phyloP scores from a whole-genome alignment of 352 stramenopile genomes.

The Phytophthora syringae region DNA sequence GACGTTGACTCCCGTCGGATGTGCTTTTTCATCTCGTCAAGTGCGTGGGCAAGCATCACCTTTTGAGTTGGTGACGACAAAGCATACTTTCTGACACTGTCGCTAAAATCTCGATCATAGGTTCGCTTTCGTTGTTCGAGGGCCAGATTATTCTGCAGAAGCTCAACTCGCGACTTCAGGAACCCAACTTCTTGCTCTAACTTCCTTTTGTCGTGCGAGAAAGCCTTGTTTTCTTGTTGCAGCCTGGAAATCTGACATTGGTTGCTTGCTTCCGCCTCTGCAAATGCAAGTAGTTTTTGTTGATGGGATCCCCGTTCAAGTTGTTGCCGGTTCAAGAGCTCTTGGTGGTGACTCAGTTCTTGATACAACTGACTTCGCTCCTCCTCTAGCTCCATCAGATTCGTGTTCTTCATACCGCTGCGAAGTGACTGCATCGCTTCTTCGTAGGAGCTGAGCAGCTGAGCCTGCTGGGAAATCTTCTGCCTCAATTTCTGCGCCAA shows the following conservation, averaged over 20 bases:
- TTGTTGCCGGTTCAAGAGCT: slow-evolving; percentile 34
- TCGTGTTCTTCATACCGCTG: slow-evolving; percentile 52
- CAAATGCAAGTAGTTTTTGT: slow-evolving; percentile 38
- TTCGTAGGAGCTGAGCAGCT: slow-evolving; percentile 60
- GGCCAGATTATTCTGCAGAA: slow-evolving; percentile 52
- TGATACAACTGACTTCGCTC: slow-evolving; percentile 56
- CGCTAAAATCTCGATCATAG: slow-evolving; percentile 51
- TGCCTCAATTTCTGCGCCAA: slow-evolving; percentile 59
- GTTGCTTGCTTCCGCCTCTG: slow-evolving; percentile 35
- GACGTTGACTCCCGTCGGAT: slow-evolving; percentile 38
- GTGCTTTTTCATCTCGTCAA: slow-evolving; percentile 48
- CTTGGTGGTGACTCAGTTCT: slow-evolving; percentile 46
- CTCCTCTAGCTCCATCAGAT: slow-evolving; percentile 67
- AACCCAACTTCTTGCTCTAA: slow-evolving; percentile 54
- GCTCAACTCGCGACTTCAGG: slow-evolving; percentile 40
- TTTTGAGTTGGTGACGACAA: slow-evolving; percentile 28
- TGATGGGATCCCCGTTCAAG: slow-evolving; percentile 37
- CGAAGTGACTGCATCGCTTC: slow-evolving; percentile 66
- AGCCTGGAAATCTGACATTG: slow-evolving; percentile 44
- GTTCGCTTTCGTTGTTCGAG: slow-evolving; percentile 61
- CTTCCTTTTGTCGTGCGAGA: slow-evolving; percentile 49
- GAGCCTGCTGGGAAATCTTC: slow-evolving; percentile 61
- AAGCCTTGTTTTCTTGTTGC: slow-evolving; percentile 49
- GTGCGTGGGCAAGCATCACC: slow-evolving; percentile 34
- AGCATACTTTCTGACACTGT: slow-evolving; percentile 22